Percentiles rank a stretch among this genome's conserved stretches.
Evolutionary conservation across 257 asterid species (phyloP).

Genomic region (Phtheirospermum japonicum): DNA sequence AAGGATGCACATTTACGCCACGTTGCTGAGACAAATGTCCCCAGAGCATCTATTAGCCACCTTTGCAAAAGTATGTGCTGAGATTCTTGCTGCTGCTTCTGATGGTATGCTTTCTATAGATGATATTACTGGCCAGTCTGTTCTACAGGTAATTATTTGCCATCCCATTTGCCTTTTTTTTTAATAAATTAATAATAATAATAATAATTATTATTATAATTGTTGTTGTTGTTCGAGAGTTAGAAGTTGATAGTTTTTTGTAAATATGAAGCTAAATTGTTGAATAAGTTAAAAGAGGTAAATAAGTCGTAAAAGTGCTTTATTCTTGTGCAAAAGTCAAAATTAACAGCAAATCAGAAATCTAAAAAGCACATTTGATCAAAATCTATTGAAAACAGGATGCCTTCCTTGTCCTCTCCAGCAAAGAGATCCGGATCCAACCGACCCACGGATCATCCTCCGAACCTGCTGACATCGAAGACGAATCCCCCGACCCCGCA

Average conservation of each 20-base stretch:
- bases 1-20: conserved; percentile 78
- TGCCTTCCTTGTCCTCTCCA: conserved; percentile 71
- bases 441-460: conserved; percentile 56
- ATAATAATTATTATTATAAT: too few relatives aligned
- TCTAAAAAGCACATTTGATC: too few relatives aligned
- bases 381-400: conserved; percentile 46
- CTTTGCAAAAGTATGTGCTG: conserved; percentile 93
- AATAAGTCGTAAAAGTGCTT: too few relatives aligned
- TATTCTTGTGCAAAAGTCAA: too few relatives aligned
- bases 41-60: conserved; percentile 94
- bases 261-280: too few relatives aligned
- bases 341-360: too few relatives aligned
- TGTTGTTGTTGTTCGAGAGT: too few relatives aligned
- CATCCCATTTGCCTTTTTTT: background rate
- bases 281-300: too few relatives aligned
- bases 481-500: conserved; percentile 54
- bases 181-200: too few relatives aligned
- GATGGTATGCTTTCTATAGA: conserved; percentile 78
- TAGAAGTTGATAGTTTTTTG: too few relatives aligned
- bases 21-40: conserved; percentile 92
- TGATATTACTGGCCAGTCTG: conserved; percentile 73
- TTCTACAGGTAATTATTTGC: conserved; percentile 58
- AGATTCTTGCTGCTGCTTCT: conserved; percentile 90
- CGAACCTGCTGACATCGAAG: conserved; percentile 61
- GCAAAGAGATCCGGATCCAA: conserved; percentile 85